Base-by-base conservation (phyloP, 108 stramenopile species). In the Pseudonitzschia pungens region DNA sequence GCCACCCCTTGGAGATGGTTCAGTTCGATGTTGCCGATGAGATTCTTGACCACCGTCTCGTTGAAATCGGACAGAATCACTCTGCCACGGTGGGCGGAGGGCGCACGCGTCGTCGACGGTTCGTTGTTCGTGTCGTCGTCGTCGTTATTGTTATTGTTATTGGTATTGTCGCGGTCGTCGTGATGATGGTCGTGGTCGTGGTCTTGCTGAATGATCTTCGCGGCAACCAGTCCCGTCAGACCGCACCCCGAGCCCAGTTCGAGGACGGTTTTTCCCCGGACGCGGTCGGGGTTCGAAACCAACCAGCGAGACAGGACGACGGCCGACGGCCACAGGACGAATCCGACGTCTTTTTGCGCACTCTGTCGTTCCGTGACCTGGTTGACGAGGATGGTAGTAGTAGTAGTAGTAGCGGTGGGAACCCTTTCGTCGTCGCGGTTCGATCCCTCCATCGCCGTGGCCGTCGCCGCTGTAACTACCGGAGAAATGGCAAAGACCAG, bases 311-410 rank as follows among this genome's bases (percentile, higher is more conserved):
- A 75, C 22, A 94, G 68, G 2, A 80, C 86, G 4, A 94, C 88
- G 14, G 93, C 90, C 16, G 90, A 91, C 26, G 93, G 93, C 93
- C 93, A 94, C 87, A 92, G 82, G 22, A 94, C 87, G 77, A 90
- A 94, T 26, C 93, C 93, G 22, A 94, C 93, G 77, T 94, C 93
- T 40, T 80, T 81, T 64, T 94, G 93, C 14, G 87, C 87, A 16
- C 72, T 76, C 69, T 94, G 93, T 50, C 89, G 77, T 27, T 64
- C 72, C 31, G 86, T 82, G 11, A 94, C 90, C 66, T 94, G 90
- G 71, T 84, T 73, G 31, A 94, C 84, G 14, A 89, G 64, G 27
- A 94, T 73, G 18, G 40, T 55, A 27, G 79, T 68, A n/a, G 40
- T 55, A 27, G 79, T 68, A n/a, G 40, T 55, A 12, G 44, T 57